phyloP scores from a whole-genome alignment of 2,329 filamentous ascomycete species.

The Botrytis galanthina region DNA sequence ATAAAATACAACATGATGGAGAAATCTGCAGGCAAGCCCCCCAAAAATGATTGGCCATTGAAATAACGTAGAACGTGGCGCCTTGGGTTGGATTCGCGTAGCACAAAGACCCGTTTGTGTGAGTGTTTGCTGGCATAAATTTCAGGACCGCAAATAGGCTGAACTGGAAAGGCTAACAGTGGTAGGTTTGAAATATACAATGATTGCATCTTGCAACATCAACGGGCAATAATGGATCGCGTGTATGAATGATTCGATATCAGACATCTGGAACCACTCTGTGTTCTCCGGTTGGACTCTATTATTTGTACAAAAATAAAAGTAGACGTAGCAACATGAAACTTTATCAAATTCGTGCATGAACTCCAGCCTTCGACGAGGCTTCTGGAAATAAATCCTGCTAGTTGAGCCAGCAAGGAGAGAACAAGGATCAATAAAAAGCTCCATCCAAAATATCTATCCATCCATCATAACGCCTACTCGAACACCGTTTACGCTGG shows the following conservation, averaged over 20 bases:
- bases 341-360: not conserved
- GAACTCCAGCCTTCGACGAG: not conserved
- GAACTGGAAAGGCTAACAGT: not conserved
- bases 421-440: not conserved
- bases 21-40: not conserved
- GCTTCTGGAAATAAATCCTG: not conserved
- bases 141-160: not conserved
- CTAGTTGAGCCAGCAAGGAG: not conserved
- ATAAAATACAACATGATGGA: not conserved
- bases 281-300: not conserved
- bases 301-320: not conserved
- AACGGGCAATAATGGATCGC: not conserved
- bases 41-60: constrained; percentile 20
- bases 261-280: not conserved
- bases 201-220: not conserved
- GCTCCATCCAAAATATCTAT: not conserved
- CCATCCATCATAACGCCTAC: constrained; percentile 6
- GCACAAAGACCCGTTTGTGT: constrained; percentile 13
- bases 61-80: constrained; percentile 17
- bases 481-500: not conserved
- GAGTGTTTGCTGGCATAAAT: constrained; percentile 24
- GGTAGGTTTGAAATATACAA: not conserved
- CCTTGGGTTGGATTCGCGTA: constrained; percentile 18
- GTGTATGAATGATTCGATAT: constrained; percentile 9
- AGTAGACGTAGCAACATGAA: not conserved